phyloP scores from a whole-genome alignment of 495 filamentous ascomycete species.

The Cercophora sp. region DNA sequence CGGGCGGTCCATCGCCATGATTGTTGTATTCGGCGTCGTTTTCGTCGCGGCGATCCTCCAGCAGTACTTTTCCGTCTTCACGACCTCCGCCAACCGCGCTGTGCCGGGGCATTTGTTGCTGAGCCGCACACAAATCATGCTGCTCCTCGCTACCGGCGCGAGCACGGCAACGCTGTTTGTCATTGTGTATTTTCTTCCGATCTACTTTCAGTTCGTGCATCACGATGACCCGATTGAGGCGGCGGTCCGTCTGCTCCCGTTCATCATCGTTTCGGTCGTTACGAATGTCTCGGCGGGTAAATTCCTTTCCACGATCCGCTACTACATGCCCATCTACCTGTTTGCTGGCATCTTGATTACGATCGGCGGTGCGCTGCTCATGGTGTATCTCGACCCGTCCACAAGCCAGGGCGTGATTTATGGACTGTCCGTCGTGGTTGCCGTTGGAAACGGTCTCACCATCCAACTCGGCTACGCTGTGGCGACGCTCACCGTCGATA shows the following conservation, averaged over 20 bases:
- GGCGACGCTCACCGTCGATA: slow-evolving; percentile 43
- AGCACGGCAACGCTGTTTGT: slow-evolving; percentile 36
- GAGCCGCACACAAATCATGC: slow-evolving; percentile 39
- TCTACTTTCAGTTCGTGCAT: slow-evolving; percentile 59
- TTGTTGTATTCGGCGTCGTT: slow-evolving; percentile 50
- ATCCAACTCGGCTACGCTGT: slow-evolving; percentile 53
- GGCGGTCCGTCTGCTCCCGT: slow-evolving; percentile 57
- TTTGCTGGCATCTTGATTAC: slow-evolving; percentile 44
- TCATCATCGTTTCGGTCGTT: slow-evolving; percentile 48
- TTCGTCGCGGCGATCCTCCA: slow-evolving; percentile 47
- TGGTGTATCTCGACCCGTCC: slow-evolving; percentile 34
- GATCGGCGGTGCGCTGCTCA: slow-evolving; percentile 51
- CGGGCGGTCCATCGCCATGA: slow-evolving; percentile 50
- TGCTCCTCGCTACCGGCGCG: slow-evolving; percentile 39
- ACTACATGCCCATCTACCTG: slow-evolving; percentile 60
- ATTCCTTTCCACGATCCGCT: slow-evolving; percentile 45
- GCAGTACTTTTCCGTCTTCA: slow-evolving; percentile 50
- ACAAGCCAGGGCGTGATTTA: slow-evolving; percentile 44
- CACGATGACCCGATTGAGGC: slow-evolving; percentile 46
- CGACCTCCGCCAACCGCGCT: slow-evolving; percentile 42
- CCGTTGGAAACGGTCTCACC: slow-evolving; percentile 50
- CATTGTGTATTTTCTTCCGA: slow-evolving; percentile 46
- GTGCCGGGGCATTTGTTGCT: slow-evolving; percentile 53
- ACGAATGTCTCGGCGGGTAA: slow-evolving; percentile 46
- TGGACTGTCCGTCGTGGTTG: slow-evolving; percentile 52